Evolutionary conservation across 345 rosid genomes (phyloP), one percentile per base, ranked within the genome.

Genomic region (Camelina hispida): DNA sequence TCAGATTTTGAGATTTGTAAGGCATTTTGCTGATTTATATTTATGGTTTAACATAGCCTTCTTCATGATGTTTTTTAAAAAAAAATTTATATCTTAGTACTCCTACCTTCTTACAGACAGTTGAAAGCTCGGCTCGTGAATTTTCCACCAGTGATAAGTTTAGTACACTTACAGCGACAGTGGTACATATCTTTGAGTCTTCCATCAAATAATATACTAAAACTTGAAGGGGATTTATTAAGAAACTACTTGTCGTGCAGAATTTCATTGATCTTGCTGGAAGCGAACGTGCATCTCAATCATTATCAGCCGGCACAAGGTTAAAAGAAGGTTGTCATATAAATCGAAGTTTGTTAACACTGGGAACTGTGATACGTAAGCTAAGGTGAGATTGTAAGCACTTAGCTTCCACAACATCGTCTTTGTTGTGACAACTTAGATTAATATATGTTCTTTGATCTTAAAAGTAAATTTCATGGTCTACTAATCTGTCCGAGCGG

Each of bases 311-410:
- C 22, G 93, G 98, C 25, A 80, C 86, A 52, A 82, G 98, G 83
- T 76, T 93, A 85, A 89, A 93, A 82, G 96, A 91, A 84, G 93
- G 98, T 51, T 93, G 97, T 87, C 97, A 93, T 77, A 93, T 93
- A 67, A 93, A 93, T 72, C 91, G 90, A 59, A 91, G 97, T 80
- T 83, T 93, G 78, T 81, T 91, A 66, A 93, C 93, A 20, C 83
- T 93, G 53, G 98, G 98, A 81, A 91, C 98, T 72, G 97, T 93
- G 42, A 87, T 93, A 62, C 92, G 97, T 62, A 91, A 93, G 79
- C 86, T 93, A 74, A 93, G 97, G 96, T 91, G 75, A 74, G 86
- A 69, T 35, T 43, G 12, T 56, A 34, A 22, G 32, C 38, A 14
- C 54, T 73, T 28, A 42, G 18, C 57, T 56, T 65, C 47, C 48